phyloP scores from a whole-genome alignment of 208 protist species.

The Wallacemonas sp. region DNA sequence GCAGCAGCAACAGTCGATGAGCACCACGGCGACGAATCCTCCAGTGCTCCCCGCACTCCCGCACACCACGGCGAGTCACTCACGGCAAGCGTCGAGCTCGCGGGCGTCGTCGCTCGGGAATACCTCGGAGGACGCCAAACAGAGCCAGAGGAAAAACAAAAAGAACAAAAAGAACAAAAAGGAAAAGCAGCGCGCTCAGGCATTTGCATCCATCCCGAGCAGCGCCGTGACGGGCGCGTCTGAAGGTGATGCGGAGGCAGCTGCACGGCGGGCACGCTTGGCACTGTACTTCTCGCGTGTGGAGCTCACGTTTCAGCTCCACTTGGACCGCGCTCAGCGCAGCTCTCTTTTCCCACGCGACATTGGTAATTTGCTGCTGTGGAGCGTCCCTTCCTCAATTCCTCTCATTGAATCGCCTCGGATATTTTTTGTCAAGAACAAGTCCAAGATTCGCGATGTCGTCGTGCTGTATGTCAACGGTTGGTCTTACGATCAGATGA shows the following conservation, averaged over 20 bases:
- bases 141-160: not conserved
- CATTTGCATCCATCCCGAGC: too few species aligned
- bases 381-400: slow-evolving; percentile 65
- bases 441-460: slow-evolving; percentile 64
- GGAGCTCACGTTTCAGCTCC: slow-evolving; percentile 67
- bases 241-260: not conserved
- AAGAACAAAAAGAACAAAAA: slow-evolving; percentile 15
- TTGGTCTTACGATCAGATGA: slow-evolving; percentile 75
- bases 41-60: not conserved
- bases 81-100: not conserved
- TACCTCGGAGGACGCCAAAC: too few species aligned
- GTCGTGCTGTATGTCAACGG: slow-evolving; percentile 82
- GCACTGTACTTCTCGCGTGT: slow-evolving; percentile 36
- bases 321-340: slow-evolving; percentile 32
- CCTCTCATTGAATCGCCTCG: slow-evolving; percentile 72
- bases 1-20: too few species aligned
- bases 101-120: not conserved
- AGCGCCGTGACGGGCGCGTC: too few species aligned
- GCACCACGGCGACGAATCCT: too few species aligned
- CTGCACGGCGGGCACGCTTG: slow-evolving; percentile 1
- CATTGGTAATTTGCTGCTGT: slow-evolving; percentile 70
- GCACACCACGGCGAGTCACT: slow-evolving; percentile 11
- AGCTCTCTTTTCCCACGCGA: slow-evolving; percentile 60
- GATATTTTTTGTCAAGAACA: slow-evolving; percentile 77
- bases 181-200: too few species aligned